Conservation (phyloP, 441 rosid genomes). For the Pelargonium exstipulatum region DNA sequence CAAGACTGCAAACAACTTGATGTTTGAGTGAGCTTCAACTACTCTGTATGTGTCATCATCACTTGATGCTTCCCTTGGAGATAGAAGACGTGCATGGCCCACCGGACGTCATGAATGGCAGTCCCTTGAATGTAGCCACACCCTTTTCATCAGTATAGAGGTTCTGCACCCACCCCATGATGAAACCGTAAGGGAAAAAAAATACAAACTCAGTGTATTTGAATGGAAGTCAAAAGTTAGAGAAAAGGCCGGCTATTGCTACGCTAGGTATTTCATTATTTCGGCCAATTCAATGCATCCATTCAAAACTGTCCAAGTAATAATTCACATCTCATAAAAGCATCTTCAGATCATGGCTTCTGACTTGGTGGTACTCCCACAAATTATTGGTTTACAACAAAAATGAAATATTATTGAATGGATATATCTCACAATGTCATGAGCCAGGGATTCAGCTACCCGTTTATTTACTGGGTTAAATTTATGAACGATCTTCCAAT, state of each 20-base stretch:
- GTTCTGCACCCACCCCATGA: constrained; percentile 46
- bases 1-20: background rate
- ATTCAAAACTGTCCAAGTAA: background rate
- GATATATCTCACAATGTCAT: background rate
- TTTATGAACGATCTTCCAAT: too few species aligned
- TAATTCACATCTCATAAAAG: too few species aligned
- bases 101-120: constrained; percentile 84
- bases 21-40: background rate
- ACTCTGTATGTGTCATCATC: constrained; percentile 20
- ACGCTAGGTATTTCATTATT: background rate
- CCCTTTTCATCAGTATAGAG: constrained; percentile 83
- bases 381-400: background rate
- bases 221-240: background rate
- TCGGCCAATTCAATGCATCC: background rate
- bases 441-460: too few species aligned
- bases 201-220: constrained; percentile 2
- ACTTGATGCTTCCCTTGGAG: constrained; percentile 72
- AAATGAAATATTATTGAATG: background rate
- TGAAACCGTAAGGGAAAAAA: background rate
- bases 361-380: background rate
- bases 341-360: background rate
- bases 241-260: background rate
- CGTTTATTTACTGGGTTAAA: too few species aligned
- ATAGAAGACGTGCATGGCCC: constrained; percentile 75
- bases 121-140: constrained; percentile 83